These are phyloP conservation scores for Pseudoneurospora amorphoporcata DNA, from an alignment of 495 filamentous ascomycete genomes.

Conservation along the genomic window DNA sequence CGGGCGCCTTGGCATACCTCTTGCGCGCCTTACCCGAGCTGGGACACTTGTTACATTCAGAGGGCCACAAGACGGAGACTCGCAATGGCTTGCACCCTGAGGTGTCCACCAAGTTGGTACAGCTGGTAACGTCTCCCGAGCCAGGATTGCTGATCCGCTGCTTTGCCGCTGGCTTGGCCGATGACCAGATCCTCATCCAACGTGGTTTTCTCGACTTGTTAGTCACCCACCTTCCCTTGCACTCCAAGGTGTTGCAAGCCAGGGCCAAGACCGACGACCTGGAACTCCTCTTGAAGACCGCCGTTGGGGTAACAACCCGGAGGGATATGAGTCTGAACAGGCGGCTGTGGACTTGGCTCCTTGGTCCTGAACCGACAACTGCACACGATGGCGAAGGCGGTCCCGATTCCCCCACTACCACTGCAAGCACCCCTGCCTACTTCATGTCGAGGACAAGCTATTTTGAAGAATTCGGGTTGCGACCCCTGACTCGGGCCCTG, in stretches of 20 bases:
- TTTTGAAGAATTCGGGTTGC: constrained; percentile 68
- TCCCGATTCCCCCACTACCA: constrained; percentile 39
- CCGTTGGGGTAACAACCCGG: constrained; percentile 70
- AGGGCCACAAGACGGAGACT: constrained; percentile 6
- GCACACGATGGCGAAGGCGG: constrained; percentile 34
- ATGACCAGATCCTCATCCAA: constrained; percentile 86
- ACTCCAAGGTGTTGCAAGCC: constrained; percentile 69
- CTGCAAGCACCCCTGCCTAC: constrained; percentile 31
- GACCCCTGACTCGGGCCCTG: constrained; percentile 62
- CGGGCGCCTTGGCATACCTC: constrained; percentile 80
- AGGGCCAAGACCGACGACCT: constrained; percentile 62
- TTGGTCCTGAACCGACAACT: constrained; percentile 62
- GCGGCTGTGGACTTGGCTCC: constrained; percentile 90
- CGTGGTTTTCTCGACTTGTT: constrained; percentile 88
- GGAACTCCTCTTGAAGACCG: constrained; percentile 69
- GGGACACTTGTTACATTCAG: constrained; percentile 29
- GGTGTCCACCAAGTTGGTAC: constrained; percentile 43
- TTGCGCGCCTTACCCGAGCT: constrained; percentile 69
- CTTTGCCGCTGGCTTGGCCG: constrained; percentile 80
- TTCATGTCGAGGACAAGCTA: constrained; percentile 51
- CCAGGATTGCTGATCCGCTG: constrained; percentile 83
- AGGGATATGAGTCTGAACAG: constrained; percentile 95
- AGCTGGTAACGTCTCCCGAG: constrained; percentile 80
- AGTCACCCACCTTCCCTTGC: constrained; percentile 83
- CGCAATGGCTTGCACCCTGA: constrained; percentile 17